Evolutionary conservation across 2,329 filamentous ascomycete species (phyloP), one percentile per base, ranked within the genome.

Genomic region (Fusarium albosuccineum): DNA sequence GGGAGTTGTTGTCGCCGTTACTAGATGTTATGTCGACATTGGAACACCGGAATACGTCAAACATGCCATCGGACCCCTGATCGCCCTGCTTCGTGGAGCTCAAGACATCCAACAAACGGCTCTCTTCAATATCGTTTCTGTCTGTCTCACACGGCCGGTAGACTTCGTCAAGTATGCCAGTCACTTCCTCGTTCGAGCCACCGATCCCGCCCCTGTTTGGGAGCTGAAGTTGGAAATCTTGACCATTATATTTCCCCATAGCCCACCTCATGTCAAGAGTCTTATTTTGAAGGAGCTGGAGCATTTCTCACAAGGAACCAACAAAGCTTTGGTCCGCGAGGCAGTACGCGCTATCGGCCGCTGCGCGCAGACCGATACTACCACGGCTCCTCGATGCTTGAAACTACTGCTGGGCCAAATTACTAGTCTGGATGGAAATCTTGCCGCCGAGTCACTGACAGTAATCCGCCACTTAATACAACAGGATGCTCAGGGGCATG

Each of bases 391-490:
- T 1, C 86, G 94, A 60, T 99, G 96, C 77, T 83, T 99, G 64
- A 89, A 89, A 27, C 85, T 99, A 8, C 85, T 99, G 1, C 83
- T 99, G 13, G 88, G 91, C 45, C 95, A 98, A 74, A 94, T 98
- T 51, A 93, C 93, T 11, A 96, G 92, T 73, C 83, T 94, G 10
- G 94, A 98, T 73, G 91, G 94, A 3, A 93, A 90, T 26, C 83
- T 98, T 22, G 95, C 97, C 0, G 95, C 94, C 1, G 96, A 98
- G 76, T 95, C 94, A 2, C 82, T 99, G 60, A 97, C 97, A 4
- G 96, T 98, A 3, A 96, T 99, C 64, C 89, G 96, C 3, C 95
- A 98, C 77, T 84, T 99, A 51, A 98, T 99, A 54, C 96, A 99
- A 75, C 92, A 97, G 73, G 90, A 97, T 65, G 93, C 95, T 0